Evolutionary conservation across 306 rosid species (phyloP).

Genomic region (Quercus ilex): DNA sequence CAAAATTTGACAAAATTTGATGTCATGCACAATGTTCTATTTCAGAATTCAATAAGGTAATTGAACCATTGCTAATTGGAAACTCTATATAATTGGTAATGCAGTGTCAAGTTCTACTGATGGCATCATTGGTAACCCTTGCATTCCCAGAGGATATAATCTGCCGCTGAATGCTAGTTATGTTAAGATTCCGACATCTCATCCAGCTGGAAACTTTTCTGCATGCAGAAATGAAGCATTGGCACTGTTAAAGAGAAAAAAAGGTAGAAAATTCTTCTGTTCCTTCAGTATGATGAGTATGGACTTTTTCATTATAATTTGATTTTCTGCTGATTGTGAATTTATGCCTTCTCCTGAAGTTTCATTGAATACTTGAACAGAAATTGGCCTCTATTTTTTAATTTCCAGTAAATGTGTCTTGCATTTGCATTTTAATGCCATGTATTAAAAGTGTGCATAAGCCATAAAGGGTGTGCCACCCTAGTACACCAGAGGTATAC

Average conservation of each 20-base stretch:
- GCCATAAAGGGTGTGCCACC: too few relatives aligned
- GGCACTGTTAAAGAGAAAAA: constrained; percentile 30
- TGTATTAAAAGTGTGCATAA: too few relatives aligned
- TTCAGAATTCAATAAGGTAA: constrained; percentile 1
- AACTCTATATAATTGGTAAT: neutral
- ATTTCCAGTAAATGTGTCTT: too few relatives aligned
- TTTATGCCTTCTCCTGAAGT: neutral
- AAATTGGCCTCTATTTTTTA: neutral
- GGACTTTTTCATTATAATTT: neutral
- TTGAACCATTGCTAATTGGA: neutral
- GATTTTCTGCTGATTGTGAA: neutral
- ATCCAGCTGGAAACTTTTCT: constrained; percentile 48
- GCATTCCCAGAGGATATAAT: constrained; percentile 52
- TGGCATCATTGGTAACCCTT: constrained; percentile 27
- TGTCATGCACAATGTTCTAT: neutral
- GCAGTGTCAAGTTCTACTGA: constrained; percentile 34
- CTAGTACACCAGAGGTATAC: too few relatives aligned
- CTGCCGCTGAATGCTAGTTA: constrained; percentile 27
- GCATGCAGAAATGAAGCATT: constrained; percentile 38
- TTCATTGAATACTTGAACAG: neutral
- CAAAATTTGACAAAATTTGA: neutral
- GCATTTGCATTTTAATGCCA: too few relatives aligned
- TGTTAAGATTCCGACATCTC: constrained; percentile 11
- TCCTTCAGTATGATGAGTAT: constrained; percentile 1
- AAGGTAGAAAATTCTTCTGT: constrained; percentile 28